phyloP scores from a whole-genome alignment of 805 yeast species.

The Candida arabinofermentans region DNA sequence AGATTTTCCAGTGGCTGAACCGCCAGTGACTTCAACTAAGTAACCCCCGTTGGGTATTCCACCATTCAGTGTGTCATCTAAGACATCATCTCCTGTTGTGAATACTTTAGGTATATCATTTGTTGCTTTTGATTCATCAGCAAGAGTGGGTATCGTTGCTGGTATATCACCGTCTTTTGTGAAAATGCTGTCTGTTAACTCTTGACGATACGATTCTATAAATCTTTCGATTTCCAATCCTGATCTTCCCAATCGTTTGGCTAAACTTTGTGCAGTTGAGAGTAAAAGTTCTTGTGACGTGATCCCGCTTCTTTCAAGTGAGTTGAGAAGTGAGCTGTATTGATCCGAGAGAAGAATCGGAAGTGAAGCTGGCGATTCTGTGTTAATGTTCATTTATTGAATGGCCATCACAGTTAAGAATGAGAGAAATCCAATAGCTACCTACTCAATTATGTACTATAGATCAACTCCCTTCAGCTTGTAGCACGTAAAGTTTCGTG shows the following conservation, averaged over 20 bases:
- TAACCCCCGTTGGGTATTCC: constrained; percentile 50
- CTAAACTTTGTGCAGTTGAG: constrained; percentile 31
- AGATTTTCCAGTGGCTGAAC: constrained; percentile 83
- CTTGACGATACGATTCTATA: constrained; percentile 10
- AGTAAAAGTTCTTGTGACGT: constrained; percentile 40
- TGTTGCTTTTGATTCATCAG: background rate
- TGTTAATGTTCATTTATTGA: constrained; percentile 14
- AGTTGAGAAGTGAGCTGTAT: constrained; percentile 27
- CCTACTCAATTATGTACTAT: too few relatives aligned
- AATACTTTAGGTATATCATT: constrained; percentile 25
- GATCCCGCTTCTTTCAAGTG: constrained; percentile 28
- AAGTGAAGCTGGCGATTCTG: constrained; percentile 22
- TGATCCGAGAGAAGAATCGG: constrained; percentile 30
- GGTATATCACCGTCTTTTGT: background rate
- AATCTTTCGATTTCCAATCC: constrained; percentile 27
- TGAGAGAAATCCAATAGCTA: too few relatives aligned
- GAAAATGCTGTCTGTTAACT: constrained; percentile 4
- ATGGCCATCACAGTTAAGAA: too few relatives aligned
- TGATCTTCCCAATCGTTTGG: constrained; percentile 31
- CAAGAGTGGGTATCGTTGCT: background rate
- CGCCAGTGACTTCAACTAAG: constrained; percentile 77
- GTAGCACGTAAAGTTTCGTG: too few relatives aligned
- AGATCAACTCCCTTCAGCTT: too few relatives aligned
- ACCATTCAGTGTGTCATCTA: constrained; percentile 45
- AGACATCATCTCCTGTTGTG: constrained; percentile 48